phyloP scores from a whole-genome alignment of 768 basidiomycete genomes.

The Mrakia hoshinonis region DNA sequence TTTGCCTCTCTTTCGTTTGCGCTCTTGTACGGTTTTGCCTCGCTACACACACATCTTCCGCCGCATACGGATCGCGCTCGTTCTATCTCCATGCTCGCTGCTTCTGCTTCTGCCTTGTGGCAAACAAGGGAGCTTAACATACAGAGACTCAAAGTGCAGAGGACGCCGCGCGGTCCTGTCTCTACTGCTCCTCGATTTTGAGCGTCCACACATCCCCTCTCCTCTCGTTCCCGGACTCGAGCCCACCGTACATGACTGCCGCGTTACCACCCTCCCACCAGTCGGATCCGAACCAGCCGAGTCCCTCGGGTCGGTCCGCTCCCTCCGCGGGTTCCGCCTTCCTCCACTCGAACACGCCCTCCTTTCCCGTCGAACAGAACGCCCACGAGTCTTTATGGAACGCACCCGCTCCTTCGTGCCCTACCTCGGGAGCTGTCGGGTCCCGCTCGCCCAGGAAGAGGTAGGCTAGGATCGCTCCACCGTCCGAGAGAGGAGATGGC shows the following conservation, averaged over 20 bases:
- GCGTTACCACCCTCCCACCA: conserved; percentile 32
- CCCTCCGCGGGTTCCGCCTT: conserved; percentile 25
- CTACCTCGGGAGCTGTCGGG: conserved; percentile 38
- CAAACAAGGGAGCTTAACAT: too few relatives aligned
- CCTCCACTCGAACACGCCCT: conserved; percentile 38
- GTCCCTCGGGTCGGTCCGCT: conserved; percentile 37
- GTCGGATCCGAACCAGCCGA: conserved; percentile 47
- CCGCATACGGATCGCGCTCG: too few relatives aligned
- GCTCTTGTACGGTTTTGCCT: not conserved
- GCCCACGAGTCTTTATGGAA: conserved; percentile 46
- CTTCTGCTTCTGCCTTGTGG: too few relatives aligned
- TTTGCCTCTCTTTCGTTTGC: not conserved
- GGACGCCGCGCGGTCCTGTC: too few relatives aligned
- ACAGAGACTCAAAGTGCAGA: too few relatives aligned
- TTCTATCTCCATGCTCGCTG: too few relatives aligned
- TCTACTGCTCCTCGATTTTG: conserved; percentile 34
- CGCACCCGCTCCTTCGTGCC: conserved; percentile 44
- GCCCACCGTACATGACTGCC: conserved; percentile 44
- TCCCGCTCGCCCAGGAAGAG: conserved; percentile 43
- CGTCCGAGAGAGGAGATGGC: not conserved
- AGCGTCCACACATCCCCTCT: conserved; percentile 45
- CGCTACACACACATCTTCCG: too few relatives aligned
- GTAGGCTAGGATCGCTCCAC: conserved; percentile 36
- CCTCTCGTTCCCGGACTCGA: conserved; percentile 45
- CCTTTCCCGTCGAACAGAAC: conserved; percentile 30